Evolutionary conservation across 768 basidiomycete genomes (phyloP), one percentile per base, ranked within the genome.

Genomic region (Auricularia heimuer): DNA sequence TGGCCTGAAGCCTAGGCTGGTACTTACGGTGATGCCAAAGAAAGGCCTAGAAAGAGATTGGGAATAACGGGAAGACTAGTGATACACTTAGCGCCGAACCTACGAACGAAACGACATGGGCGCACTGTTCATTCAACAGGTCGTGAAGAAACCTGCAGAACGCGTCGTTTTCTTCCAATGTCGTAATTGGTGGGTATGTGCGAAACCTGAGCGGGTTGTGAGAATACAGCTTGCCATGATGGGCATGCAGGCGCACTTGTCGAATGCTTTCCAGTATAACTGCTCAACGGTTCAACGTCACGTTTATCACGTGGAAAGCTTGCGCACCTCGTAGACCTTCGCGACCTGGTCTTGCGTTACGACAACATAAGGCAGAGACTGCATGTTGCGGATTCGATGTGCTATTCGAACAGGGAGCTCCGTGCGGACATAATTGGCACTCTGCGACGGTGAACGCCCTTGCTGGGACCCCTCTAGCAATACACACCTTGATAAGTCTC

Each of bases 401-500:
- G 92, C 88, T 70, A 94, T 89, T 44, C 93, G 85, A 14, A 93
- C 85, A 10, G 94, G 93, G 4, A 96, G 76, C 71, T 96, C 93
- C 3, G 89, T 90, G 62, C 92, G 85, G 54, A 96, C 91, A 75
- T 94, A 92, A 73, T 94, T 94, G 63, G 90, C 92, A 68, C 89
- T 92, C 92, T 94, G 62, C 29, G 56, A 62, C 29, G 47, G 61
- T 66, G 34, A n/a, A 29, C 42, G 16, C 34, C n/a, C 51, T 56
- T 7, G 51, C 6, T 39, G 47, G 33, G 45, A 37, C 58, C 58
- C 8, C n/a, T 6, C 35, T 34, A 11, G 54, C 33, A 51, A 62
- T 37, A 62, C 78, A 44, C 69, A 83, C 91, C 79, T 88, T 90
- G 71, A 93, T 83, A 42, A 94, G 77, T 29, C 90, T 81, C 64